Conservation (phyloP, 495 filamentous ascomycete genomes). For the Daldinia childiae region DNA sequence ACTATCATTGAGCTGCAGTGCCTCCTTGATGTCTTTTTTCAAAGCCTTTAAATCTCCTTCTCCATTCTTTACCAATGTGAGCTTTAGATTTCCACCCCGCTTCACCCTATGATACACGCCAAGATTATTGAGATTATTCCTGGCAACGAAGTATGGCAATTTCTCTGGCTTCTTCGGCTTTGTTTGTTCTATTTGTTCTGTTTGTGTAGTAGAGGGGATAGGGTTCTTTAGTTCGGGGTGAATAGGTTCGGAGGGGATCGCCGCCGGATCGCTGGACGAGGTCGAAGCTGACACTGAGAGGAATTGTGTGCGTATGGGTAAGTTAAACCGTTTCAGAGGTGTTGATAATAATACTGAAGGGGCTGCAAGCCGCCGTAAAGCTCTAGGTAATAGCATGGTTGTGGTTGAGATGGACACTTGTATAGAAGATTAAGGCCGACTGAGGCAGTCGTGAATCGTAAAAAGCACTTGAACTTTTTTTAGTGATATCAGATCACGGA, state of each 20-base stretch:
- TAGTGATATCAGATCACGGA: neutral
- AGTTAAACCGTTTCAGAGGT: constrained; percentile 10
- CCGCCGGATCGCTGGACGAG: neutral
- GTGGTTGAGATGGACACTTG: neutral
- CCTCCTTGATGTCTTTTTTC: constrained; percentile 52
- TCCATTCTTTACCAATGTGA: constrained; percentile 80
- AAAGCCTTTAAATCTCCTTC: constrained; percentile 73
- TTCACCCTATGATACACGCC: constrained; percentile 82
- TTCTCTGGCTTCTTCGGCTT: constrained; percentile 35
- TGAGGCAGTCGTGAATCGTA: neutral
- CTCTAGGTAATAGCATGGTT: constrained; percentile 27
- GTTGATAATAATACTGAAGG: constrained; percentile 12
- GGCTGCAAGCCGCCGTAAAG: constrained; percentile 26
- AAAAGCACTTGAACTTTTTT: constrained; percentile 20
- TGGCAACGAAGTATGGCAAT: constrained; percentile 76
- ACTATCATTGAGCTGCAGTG: constrained; percentile 24
- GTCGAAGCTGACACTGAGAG: constrained; percentile 15
- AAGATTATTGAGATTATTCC: constrained; percentile 74
- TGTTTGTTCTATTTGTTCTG: constrained; percentile 6
- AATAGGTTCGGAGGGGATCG: constrained; percentile 13
- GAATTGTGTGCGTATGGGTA: constrained; percentile 19
- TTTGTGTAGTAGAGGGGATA: constrained; percentile 2
- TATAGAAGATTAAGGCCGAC: neutral
- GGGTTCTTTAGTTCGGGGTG: neutral
- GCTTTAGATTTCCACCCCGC: constrained; percentile 77